These are phyloP conservation scores for Waitea zeae DNA, from an alignment of 1,284 basidiomycete genomes.

Conservation along the genomic window DNA sequence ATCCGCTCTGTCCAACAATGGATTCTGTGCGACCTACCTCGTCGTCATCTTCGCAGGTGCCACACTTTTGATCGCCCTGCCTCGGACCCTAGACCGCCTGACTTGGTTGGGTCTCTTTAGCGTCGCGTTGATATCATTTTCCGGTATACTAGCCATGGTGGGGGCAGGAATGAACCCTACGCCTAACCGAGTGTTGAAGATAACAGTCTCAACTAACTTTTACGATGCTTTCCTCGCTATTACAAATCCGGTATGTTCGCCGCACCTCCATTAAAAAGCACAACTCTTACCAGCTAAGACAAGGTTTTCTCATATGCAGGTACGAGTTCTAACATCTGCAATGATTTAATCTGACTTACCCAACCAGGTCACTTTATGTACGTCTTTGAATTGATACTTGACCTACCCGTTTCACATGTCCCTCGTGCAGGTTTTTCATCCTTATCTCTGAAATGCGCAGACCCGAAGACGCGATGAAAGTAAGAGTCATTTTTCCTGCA, in stretches of 20 bases:
- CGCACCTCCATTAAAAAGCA: too few species aligned
- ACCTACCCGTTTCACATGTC: not conserved
- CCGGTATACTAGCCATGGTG: constrained; percentile 28
- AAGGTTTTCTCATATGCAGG: too few species aligned
- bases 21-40: constrained; percentile 25
- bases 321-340: too few species aligned
- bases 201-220: constrained; percentile 23
- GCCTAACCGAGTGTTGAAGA: constrained; percentile 21
- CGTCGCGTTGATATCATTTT: constrained; percentile 20
- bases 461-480: constrained; percentile 39
- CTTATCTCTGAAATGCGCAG: constrained; percentile 35
- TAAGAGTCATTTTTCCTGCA: constrained; percentile 6
- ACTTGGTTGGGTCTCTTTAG: constrained; percentile 28
- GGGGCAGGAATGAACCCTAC: constrained; percentile 21
- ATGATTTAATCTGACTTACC: too few species aligned
- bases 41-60: constrained; percentile 26
- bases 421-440: constrained; percentile 33
- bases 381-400: constrained; percentile 5
- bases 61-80: constrained; percentile 25
- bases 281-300: too few species aligned
- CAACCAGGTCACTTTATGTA: constrained; percentile 41
- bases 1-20: constrained; percentile 26
- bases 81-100: constrained; percentile 27
- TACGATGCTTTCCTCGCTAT: constrained; percentile 33
- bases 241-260: constrained; percentile 37